Conservation (phyloP, 495 filamentous ascomycete genomes). For the Penicilliopsis zonata region DNA sequence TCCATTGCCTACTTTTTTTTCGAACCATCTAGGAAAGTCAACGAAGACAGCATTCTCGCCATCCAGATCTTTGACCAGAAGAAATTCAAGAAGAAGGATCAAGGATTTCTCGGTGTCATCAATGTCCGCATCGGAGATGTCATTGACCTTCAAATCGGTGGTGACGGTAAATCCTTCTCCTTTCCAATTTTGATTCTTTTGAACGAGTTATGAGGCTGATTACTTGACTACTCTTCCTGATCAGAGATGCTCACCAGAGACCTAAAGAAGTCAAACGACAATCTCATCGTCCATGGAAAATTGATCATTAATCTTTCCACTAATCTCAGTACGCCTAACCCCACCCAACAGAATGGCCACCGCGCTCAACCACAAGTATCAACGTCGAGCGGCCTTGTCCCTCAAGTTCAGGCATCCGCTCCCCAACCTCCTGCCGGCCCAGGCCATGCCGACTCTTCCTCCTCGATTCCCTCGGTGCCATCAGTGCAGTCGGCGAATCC, state of each 20-base stretch:
- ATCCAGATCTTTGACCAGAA: conserved; percentile 99
- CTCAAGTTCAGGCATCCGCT: conserved; percentile 20
- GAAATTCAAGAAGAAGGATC: conserved; percentile 99
- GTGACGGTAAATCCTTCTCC: conserved; percentile 62
- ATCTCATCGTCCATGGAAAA: conserved; percentile 94
- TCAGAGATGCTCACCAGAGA: conserved; percentile 96
- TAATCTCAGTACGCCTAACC: conserved; percentile 54
- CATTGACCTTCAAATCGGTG: conserved; percentile 76
- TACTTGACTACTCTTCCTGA: conserved; percentile 3
- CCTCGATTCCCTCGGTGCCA: conserved; percentile 20
- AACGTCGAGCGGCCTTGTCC: conserved; percentile 28
- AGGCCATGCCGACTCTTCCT: conserved; percentile 16
- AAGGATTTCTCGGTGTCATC: conserved; percentile 95
- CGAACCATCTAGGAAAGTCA: conserved; percentile 50
- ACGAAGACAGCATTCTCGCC: conserved; percentile 89
- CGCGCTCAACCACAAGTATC: conserved; percentile 26
- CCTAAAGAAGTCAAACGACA: conserved; percentile 96
- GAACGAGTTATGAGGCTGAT: conserved; percentile 7
- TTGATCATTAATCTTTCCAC: conserved; percentile 92
- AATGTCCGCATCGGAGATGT: conserved; percentile 91
- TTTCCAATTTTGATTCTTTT: conserved; percentile 3
- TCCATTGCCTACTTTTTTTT: conserved; percentile 2
- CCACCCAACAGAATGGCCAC: conserved; percentile 28
- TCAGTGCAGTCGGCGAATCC: conserved; percentile 25
- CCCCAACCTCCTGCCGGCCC: conserved; percentile 19